Conservation (phyloP, 1,284 basidiomycete genomes). For the Quambalaria eucalypti region DNA sequence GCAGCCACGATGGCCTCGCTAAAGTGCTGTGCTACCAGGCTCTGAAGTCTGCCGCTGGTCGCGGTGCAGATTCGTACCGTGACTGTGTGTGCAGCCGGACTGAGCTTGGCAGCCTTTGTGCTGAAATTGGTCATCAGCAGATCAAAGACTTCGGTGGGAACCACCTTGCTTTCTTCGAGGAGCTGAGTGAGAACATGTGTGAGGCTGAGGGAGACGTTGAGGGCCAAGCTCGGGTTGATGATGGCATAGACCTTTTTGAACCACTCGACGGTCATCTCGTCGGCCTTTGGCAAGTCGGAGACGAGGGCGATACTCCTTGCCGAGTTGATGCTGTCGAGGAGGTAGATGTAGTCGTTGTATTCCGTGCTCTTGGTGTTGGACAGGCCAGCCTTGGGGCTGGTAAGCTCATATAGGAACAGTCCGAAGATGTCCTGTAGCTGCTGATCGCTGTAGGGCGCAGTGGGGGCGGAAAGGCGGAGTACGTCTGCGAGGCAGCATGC, state of each 20-base stretch:
- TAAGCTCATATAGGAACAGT: slow-evolving; percentile 55
- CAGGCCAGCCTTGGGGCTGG: slow-evolving; percentile 21
- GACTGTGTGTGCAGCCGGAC: slow-evolving; percentile 62
- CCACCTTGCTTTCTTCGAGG: slow-evolving; percentile 69
- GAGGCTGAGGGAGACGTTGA: slow-evolving; percentile 80
- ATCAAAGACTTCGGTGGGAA: slow-evolving; percentile 72
- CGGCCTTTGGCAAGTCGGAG: slow-evolving; percentile 76
- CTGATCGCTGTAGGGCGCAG: slow-evolving; percentile 81
- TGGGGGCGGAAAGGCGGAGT: slow-evolving; percentile 84
- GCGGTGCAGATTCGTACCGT: slow-evolving; percentile 78
- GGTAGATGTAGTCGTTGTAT: slow-evolving; percentile 53
- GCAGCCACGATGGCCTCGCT: slow-evolving; percentile 42
- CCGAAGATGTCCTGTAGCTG: slow-evolving; percentile 56
- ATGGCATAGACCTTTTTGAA: slow-evolving; percentile 75
- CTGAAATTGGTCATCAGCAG: slow-evolving; percentile 75
- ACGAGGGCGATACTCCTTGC: slow-evolving; percentile 91
- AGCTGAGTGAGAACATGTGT: slow-evolving; percentile 79
- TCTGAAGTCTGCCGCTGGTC: slow-evolving; percentile 75
- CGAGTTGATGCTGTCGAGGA: slow-evolving; percentile 80
- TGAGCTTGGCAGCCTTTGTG: slow-evolving; percentile 55
- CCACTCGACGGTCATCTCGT: slow-evolving; percentile 73
- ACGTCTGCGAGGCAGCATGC: slow-evolving; percentile 92
- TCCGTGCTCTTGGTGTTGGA: slow-evolving; percentile 22
- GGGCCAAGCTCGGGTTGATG: slow-evolving; percentile 54
- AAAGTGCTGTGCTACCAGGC: slow-evolving; percentile 65